Conservation (phyloP, 148 eudicot species). For the Amaranthus palmeri region DNA sequence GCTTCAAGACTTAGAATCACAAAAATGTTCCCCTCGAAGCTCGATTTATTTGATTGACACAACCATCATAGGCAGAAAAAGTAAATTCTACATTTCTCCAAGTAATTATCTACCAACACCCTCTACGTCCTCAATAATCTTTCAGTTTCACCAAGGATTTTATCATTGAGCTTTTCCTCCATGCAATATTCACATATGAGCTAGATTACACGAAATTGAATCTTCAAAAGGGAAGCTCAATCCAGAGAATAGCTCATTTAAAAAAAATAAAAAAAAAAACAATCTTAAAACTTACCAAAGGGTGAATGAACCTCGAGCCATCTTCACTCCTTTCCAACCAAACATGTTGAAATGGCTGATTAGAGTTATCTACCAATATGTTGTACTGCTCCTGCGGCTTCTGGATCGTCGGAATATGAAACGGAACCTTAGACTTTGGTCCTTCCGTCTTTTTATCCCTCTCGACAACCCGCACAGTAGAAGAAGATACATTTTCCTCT, state of each 20-base stretch:
- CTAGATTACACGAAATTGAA: neutral
- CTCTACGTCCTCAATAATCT: too few species aligned
- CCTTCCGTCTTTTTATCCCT: slow-evolving; percentile 51
- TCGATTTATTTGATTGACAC: too few species aligned
- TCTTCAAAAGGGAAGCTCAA: neutral
- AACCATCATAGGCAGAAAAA: too few species aligned
- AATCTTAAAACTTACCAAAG: slow-evolving; percentile 47
- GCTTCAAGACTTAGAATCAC: too few species aligned
- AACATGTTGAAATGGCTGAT: slow-evolving; percentile 81
- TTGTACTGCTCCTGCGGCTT: slow-evolving; percentile 83
- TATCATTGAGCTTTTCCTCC: too few species aligned
- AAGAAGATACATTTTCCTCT: slow-evolving; percentile 22
- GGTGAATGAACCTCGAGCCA: slow-evolving; percentile 66
- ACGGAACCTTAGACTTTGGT: slow-evolving; percentile 70
- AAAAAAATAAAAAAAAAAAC: neutral
- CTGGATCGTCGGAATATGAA: slow-evolving; percentile 69
- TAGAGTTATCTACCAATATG: slow-evolving; percentile 72
- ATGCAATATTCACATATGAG: neutral
- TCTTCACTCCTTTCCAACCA: slow-evolving; percentile 90
- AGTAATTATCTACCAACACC: too few species aligned
- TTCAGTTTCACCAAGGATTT: too few species aligned
- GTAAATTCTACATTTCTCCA: too few species aligned
- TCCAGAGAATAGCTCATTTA: neutral
- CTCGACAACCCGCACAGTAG: slow-evolving; percentile 54
- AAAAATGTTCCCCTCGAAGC: too few species aligned